phyloP scores from a whole-genome alignment of 306 rosid genomes.

The Acacia confusa region DNA sequence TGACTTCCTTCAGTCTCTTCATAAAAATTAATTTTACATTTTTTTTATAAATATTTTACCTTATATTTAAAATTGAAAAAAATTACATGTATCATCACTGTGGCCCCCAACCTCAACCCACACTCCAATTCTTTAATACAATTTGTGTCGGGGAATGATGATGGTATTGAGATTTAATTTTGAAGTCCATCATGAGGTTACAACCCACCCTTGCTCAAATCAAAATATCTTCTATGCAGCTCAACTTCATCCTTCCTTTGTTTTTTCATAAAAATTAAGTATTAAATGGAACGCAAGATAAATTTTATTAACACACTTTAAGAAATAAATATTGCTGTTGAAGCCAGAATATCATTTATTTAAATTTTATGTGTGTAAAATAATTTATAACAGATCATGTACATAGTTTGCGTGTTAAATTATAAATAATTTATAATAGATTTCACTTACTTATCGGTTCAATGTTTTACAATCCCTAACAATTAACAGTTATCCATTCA shows the following conservation, averaged over 20 bases:
- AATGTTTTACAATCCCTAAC: not conserved
- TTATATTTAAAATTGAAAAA: no score
- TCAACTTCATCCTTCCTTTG: not conserved
- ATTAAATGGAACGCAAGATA: no score
- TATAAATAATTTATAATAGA: no score
- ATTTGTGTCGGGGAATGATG: not conserved
- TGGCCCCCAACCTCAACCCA: not conserved
- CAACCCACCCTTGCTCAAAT: not conserved
- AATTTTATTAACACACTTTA: no score
- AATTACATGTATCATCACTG: not conserved
- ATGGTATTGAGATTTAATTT: not conserved
- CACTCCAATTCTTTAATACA: not conserved
- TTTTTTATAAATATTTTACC: no score
- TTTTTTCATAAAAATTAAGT: no score
- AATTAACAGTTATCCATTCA: not conserved
- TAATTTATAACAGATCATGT: not conserved
- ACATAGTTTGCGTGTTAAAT: not conserved
- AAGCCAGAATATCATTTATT: no score
- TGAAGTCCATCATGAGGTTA: not conserved
- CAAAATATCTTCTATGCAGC: not conserved
- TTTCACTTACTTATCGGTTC: not conserved
- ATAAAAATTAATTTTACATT: no score
- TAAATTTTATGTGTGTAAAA: not conserved
- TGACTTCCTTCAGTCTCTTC: no score
- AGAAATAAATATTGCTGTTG: no score